Conservation (phyloP, 768 basidiomycete genomes). For the Boletus subparvulus region DNA sequence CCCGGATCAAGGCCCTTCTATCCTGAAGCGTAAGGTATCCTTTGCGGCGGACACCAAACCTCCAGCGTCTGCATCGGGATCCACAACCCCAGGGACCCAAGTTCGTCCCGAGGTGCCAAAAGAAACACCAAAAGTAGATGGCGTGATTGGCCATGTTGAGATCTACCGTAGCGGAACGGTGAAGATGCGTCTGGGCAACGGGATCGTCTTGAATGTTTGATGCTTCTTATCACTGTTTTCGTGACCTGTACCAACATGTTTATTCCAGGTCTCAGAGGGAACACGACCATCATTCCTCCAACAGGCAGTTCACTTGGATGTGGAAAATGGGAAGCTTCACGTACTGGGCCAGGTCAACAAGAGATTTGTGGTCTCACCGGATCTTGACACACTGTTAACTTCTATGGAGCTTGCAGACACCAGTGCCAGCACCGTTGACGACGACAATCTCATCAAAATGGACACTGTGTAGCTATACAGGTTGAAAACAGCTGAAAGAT, state of each 20-base stretch:
- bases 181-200: slow-evolving; percentile 81
- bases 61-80: slow-evolving; percentile 33
- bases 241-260: neutral
- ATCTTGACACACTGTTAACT: slow-evolving; percentile 70
- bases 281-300: slow-evolving; percentile 88
- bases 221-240: neutral
- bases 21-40: slow-evolving; percentile 49
- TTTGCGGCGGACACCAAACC: slow-evolving; percentile 64
- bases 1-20: slow-evolving; percentile 24
- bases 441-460: slow-evolving; percentile 55
- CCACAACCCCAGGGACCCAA: slow-evolving; percentile 20
- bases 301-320: slow-evolving; percentile 77
- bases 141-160: slow-evolving; percentile 80
- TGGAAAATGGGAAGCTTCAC: slow-evolving; percentile 52
- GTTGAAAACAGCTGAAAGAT: no score
- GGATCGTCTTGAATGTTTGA: slow-evolving; percentile 76
- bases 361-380: slow-evolving; percentile 80
- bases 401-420: slow-evolving; percentile 60
- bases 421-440: slow-evolving; percentile 34
- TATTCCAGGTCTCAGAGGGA: slow-evolving; percentile 68
- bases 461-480: slow-evolving; percentile 30
- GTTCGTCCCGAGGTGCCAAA: slow-evolving; percentile 22
- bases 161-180: slow-evolving; percentile 82
- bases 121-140: slow-evolving; percentile 54
- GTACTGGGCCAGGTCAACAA: slow-evolving; percentile 87